Base-by-base conservation (phyloP, 306 rosid genomes). In the Mimosa pudica region DNA sequence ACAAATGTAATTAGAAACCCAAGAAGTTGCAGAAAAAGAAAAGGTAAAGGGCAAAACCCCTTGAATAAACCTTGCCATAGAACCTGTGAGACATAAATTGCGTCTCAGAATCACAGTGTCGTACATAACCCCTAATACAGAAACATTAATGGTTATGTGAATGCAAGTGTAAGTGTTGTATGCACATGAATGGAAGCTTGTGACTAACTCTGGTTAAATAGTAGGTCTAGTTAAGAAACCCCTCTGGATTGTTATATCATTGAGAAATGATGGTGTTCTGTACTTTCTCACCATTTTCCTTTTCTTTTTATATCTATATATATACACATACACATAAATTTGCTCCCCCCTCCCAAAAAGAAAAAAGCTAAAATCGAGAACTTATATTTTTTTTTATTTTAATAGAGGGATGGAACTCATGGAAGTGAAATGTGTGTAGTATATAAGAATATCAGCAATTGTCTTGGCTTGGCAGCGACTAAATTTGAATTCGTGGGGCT, bases 231-330 rank as follows among this genome's bases (percentile, higher is more conserved):
- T 89, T 81, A 88, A 84, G 70, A 67, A 66, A 74, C 86, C 86
- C 83, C 74, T 77, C 84, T 82, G n/a, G 77, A 91, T 67, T 14
- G 47, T 33, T 64, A 68, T 93, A 68, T 93, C 92, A 95, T 95
- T 95, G 93, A 84, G 94, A 85, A 93, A 92, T 95, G 94, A 95
- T 95, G 90, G 81, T 75, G 92, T 89, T 85, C 74, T 88, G 92
- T 92, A 92, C 91, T 92, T 84, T 61, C 76, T 71, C 61, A 64
- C 79, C 61, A 73, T 75, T 60, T 81, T 54, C 80, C 73, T 77
- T 11, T 36, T 70, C 68, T 82, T 57, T 73, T 17, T 70, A 61
- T 18, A 57, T 6, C n/a, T 7, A 58, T 74, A 36, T 30, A 7
- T 30, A 16, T 24, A 52, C 36, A 10, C 30, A 24, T 24, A 24